Evolutionary conservation across 1,139 yeast species (phyloP).

Genomic region (Pichia sp.): DNA sequence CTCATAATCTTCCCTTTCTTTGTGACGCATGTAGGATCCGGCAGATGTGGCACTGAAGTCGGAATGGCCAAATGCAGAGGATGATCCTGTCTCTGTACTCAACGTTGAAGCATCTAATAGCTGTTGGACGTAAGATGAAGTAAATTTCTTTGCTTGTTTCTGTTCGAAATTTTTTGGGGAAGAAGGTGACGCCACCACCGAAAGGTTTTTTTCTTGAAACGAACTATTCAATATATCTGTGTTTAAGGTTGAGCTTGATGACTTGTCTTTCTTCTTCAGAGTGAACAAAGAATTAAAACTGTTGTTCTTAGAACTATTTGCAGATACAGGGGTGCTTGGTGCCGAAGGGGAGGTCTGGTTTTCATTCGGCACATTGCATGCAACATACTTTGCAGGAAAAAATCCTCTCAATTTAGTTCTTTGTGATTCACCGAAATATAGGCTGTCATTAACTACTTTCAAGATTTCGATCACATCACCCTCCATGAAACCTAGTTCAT

Average conservation of each 20-base stretch:
- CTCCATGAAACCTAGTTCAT: constrained; percentile 88
- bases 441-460: constrained; percentile 76
- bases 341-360: constrained; percentile 22
- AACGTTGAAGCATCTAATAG: constrained; percentile 29
- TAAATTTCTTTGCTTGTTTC: constrained; percentile 13
- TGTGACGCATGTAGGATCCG: constrained; percentile 76
- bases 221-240: constrained; percentile 7
- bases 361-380: constrained; percentile 37
- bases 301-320: constrained; percentile 6
- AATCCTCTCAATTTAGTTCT: constrained; percentile 81
- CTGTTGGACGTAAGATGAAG: constrained; percentile 26
- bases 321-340: constrained; percentile 11
- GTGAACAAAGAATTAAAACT: constrained; percentile 12
- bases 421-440: constrained; percentile 84
- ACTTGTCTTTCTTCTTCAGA: constrained; percentile 11
- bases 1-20: constrained; percentile 36
- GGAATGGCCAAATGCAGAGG: constrained; percentile 37
- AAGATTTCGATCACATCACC: constrained; percentile 86
- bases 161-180: constrained; percentile 14
- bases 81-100: constrained; percentile 31
- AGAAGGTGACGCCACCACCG: background rate
- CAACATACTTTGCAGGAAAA: constrained; percentile 88
- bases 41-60: constrained; percentile 89
- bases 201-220: background rate
- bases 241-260: constrained; percentile 8